Base-by-base conservation (phyloP, 108 stramenopile species). In the Nannochloropsis gaditana region DNA sequence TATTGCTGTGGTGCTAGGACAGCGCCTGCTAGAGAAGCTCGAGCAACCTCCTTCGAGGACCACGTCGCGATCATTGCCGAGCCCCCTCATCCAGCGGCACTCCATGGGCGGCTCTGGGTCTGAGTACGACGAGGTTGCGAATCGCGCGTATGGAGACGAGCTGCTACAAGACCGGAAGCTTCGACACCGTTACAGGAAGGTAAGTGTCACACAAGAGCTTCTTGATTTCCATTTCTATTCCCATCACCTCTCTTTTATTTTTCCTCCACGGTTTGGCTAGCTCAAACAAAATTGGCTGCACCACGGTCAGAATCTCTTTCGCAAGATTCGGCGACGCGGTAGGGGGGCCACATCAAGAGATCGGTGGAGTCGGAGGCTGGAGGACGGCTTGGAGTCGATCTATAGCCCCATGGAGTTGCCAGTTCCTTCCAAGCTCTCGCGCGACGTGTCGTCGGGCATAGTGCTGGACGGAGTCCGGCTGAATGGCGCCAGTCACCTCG, bases 251-350 rank as follows among this genome's bases (percentile, higher is more conserved):
- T 73, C 2, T 8, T 6, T 15, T n/a, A 73, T 73, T n/a, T 6
- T 73, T 73, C 59, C 31, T 73, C n/a, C 59, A 73, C 59, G n/a
- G n/a, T 73, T 4, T 31, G 31, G 0, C 15, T 0, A 73, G 59
- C 59, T 73, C 59, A 73, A 73, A n/a, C 59, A 73, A 73, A 73
- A 73, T 73, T 73, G 59, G 59, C 59, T 73, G 59, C 59, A 73
- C 59, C 59, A 73, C 19, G 59, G 59, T 4, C 59, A 73, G n/a
- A 6, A 73, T 15, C 59, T 73, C 5, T 73, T 73, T n/a, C 59
- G 59, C 59, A 73, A 73, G 59, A 73, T 73, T n/a, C 59, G 59
- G 59, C 59, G 59, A 15, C 15, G n/a, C 15, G 59, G 59, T n/a
- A 31, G 31, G 31, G 31, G 31, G 31, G 15, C 59, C 15, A n/a